These are phyloP conservation scores for Cladobotryum protrusum DNA, from an alignment of 2,329 filamentous ascomycete species.

Conservation along the genomic window DNA sequence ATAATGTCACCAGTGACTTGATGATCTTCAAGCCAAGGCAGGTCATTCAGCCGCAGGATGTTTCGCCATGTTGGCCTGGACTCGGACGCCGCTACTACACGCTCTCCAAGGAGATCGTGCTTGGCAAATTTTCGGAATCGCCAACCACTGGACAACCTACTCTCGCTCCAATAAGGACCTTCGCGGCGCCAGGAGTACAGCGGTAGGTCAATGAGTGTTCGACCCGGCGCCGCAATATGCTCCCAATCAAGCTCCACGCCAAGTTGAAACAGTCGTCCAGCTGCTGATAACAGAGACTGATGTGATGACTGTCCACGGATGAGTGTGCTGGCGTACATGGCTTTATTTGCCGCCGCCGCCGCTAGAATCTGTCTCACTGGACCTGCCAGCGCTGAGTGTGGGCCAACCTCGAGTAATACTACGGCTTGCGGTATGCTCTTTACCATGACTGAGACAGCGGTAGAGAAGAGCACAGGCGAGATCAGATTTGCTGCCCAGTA, in stretches of 20 bases:
- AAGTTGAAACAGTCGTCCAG: constrained; percentile 17
- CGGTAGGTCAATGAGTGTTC: constrained; percentile 24
- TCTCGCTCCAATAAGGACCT: constrained; percentile 27
- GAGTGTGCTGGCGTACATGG: constrained; percentile 13
- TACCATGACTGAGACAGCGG: constrained; percentile 12
- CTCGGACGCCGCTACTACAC: not conserved
- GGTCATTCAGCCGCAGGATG: constrained; percentile 14
- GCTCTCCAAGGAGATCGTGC: constrained; percentile 32
- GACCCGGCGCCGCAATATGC: constrained; percentile 5
- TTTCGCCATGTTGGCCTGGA: constrained; percentile 18
- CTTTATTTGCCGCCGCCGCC: not conserved
- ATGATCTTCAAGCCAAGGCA: constrained; percentile 34
- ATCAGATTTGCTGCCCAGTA: constrained; percentile 28
- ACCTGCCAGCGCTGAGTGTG: constrained; percentile 14
- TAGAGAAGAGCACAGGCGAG: constrained; percentile 22
- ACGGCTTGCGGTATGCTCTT: not conserved
- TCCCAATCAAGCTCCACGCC: constrained; percentile 16
- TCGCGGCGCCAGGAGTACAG: constrained; percentile 34
- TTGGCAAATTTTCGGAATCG: constrained; percentile 25
- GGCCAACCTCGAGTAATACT: constrained; percentile 19
- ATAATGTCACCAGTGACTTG: constrained; percentile 26
- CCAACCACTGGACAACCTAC: constrained; percentile 24
- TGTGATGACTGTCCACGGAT: constrained; percentile 11
- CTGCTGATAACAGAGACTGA: constrained; percentile 18
- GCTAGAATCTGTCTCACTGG: constrained; percentile 13